Percentiles rank a stretch among this genome's conserved stretches.
phyloP scores from a whole-genome alignment of 257 asterid species.

The Lantana camara region DNA sequence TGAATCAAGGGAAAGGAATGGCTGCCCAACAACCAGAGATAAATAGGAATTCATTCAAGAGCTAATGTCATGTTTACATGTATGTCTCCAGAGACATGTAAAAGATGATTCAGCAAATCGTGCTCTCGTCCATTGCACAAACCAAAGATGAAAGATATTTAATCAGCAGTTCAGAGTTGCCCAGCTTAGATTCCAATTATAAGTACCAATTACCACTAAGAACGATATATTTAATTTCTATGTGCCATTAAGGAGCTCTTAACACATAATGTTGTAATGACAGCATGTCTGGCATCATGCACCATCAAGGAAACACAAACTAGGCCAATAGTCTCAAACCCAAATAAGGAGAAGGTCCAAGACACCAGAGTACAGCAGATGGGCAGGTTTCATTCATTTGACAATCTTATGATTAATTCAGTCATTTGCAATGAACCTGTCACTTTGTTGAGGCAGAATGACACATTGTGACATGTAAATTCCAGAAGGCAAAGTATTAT shows the following conservation, averaged over 20 bases:
- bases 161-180: slow-evolving; percentile 14
- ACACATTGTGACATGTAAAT: slow-evolving; percentile 24
- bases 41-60: slow-evolving; percentile 14
- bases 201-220: slow-evolving; percentile 31
- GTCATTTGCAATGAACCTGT: slow-evolving; percentile 31
- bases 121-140: slow-evolving; percentile 23
- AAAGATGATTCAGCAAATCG: slow-evolving; percentile 18
- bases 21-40: slow-evolving; percentile 20
- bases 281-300: slow-evolving; percentile 36
- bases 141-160: slow-evolving; percentile 11
- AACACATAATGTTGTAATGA: slow-evolving; percentile 27
- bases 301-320: slow-evolving; percentile 26
- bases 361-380: slow-evolving; percentile 19
- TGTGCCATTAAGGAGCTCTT: slow-evolving; percentile 29
- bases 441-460: slow-evolving; percentile 32
- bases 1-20: slow-evolving; percentile 25
- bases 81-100: slow-evolving; percentile 18
- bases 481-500: slow-evolving; percentile 33
- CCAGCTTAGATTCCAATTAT: slow-evolving; percentile 22
- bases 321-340: slow-evolving; percentile 20
- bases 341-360: slow-evolving; percentile 24
- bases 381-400: slow-evolving; percentile 25
- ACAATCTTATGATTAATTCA: slow-evolving; percentile 32
- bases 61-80: slow-evolving; percentile 21
- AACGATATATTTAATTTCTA: slow-evolving; percentile 31